These are phyloP conservation scores for Chlamydomonas sp. DNA, from an alignment of 139 green algal species.

Conservation along the genomic window DNA sequence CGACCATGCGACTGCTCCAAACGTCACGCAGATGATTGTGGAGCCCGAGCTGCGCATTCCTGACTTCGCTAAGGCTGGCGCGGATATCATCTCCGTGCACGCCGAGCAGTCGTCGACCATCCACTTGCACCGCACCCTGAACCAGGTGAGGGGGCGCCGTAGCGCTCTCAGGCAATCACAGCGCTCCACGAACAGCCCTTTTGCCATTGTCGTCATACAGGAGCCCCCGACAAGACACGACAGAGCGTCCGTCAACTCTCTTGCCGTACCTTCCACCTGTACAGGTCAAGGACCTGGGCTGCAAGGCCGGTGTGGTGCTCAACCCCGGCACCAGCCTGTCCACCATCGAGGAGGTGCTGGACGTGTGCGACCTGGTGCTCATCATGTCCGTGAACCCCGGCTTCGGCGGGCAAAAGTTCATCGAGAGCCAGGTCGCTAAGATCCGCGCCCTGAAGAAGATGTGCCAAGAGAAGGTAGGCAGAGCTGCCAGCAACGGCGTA, in stretches of 20 bases:
- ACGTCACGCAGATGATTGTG: slow-evolving; percentile 92
- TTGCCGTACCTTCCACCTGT: not conserved
- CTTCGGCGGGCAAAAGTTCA: slow-evolving; percentile 99
- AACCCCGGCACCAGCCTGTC: slow-evolving; percentile 94
- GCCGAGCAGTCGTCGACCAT: slow-evolving; percentile 90
- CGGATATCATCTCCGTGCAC: slow-evolving; percentile 99
- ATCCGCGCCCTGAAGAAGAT: slow-evolving; percentile 89
- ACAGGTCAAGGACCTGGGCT: slow-evolving; percentile 98
- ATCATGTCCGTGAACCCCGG: slow-evolving; percentile 99
- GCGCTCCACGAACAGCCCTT: not conserved
- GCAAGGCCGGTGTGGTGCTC: slow-evolving; percentile 96
- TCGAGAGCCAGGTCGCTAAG: slow-evolving; percentile 95
- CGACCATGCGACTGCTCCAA: too few species aligned
- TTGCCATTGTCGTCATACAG: too few species aligned
- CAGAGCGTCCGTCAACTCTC: not conserved
- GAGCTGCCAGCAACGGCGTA: not conserved
- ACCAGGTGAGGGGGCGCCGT: slow-evolving; percentile 69
- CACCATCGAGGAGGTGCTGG: slow-evolving; percentile 93
- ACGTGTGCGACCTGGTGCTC: slow-evolving; percentile 93
- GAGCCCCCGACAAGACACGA: too few species aligned
- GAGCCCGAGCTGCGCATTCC: slow-evolving; percentile 96
- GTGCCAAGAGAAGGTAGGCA: slow-evolving; percentile 82
- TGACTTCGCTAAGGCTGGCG: slow-evolving; percentile 97
- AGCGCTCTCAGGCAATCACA: not conserved
- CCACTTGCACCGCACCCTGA: slow-evolving; percentile 94